Conservation (phyloP, 2,329 filamentous ascomycete species). For the Acarospora socialis region DNA sequence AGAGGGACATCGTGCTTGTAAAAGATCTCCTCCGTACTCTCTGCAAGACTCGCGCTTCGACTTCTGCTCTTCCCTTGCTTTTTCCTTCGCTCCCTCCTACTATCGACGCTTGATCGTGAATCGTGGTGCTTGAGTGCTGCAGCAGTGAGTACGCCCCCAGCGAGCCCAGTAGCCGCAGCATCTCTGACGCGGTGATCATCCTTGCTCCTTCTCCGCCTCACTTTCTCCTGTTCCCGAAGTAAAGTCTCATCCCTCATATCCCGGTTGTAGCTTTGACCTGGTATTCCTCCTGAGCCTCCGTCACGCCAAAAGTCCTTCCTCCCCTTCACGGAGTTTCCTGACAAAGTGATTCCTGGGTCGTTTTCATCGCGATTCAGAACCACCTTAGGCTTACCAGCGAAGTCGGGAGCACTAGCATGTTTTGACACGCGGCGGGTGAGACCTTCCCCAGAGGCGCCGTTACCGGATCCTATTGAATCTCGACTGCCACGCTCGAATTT, state of each 20-base stretch:
- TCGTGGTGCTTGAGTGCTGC: constrained; percentile 51
- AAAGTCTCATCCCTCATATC: constrained; percentile 33
- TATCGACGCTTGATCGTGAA: constrained; percentile 44
- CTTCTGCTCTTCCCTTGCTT: constrained; percentile 37
- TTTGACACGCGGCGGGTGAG: constrained; percentile 42
- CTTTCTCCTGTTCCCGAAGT: constrained; percentile 34
- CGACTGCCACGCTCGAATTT: constrained; percentile 53
- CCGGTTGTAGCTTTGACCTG: constrained; percentile 31
- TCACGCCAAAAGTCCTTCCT: constrained; percentile 40
- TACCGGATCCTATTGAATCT: constrained; percentile 46
- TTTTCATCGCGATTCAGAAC: constrained; percentile 44
- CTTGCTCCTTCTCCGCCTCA: constrained; percentile 41
- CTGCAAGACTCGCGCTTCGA: constrained; percentile 36
- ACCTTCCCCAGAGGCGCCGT: constrained; percentile 37
- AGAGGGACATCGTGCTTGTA: constrained; percentile 52
- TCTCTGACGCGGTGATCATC: constrained; percentile 35
- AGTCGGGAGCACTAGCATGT: constrained; percentile 46
- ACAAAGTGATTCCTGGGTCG: constrained; percentile 43
- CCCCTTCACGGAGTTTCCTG: constrained; percentile 38
- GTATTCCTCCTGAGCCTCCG: constrained; percentile 34
- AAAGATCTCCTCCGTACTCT: constrained; percentile 38
- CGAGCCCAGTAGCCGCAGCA: constrained; percentile 39
- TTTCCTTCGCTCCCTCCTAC: constrained; percentile 24
- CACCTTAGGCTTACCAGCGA: constrained; percentile 45
- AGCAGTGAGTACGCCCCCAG: constrained; percentile 44